These are phyloP conservation scores for Pleurotus djamor DNA, from an alignment of 768 basidiomycete species.

Conservation along the genomic window DNA sequence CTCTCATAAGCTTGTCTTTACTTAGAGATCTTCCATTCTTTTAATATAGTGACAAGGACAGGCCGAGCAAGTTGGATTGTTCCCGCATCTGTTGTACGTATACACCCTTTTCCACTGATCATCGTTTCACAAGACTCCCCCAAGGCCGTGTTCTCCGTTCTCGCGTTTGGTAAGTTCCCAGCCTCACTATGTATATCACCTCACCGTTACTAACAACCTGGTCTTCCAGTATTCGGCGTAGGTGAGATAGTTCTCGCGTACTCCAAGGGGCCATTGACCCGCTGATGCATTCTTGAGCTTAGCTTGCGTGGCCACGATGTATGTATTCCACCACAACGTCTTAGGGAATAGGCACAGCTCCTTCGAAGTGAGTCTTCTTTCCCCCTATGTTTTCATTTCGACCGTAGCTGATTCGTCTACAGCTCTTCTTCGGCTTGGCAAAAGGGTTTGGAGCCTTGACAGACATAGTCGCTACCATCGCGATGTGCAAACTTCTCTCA, in stretches of 20 bases:
- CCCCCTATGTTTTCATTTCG: background rate
- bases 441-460: slow-evolving; percentile 42
- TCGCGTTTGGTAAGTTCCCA: slow-evolving; percentile 25
- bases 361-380: slow-evolving; percentile 23
- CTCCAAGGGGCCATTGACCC: too few relatives aligned
- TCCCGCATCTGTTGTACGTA: slow-evolving; percentile 23
- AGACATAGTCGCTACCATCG: slow-evolving; percentile 41
- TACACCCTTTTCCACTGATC: background rate
- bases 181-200: background rate
- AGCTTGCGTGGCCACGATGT: slow-evolving; percentile 12
- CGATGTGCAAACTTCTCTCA: slow-evolving; percentile 38
- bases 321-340: slow-evolving; percentile 6
- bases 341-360: slow-evolving; percentile 2
- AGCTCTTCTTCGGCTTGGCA: slow-evolving; percentile 42
- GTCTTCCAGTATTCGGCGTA: slow-evolving; percentile 9
- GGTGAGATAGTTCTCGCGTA: slow-evolving; percentile 1
- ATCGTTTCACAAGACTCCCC: background rate
- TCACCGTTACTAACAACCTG: background rate
- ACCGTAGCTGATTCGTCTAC: background rate
- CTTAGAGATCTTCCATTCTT: background rate
- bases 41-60: background rate
- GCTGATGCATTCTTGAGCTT: background rate
- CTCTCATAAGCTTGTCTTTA: background rate
- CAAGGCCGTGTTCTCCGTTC: slow-evolving; percentile 20
- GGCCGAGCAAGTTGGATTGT: slow-evolving; percentile 21